These are phyloP conservation scores for Blastocrithidia nonstop DNA, from an alignment of 208 protist genomes.

Conservation along the genomic window DNA sequence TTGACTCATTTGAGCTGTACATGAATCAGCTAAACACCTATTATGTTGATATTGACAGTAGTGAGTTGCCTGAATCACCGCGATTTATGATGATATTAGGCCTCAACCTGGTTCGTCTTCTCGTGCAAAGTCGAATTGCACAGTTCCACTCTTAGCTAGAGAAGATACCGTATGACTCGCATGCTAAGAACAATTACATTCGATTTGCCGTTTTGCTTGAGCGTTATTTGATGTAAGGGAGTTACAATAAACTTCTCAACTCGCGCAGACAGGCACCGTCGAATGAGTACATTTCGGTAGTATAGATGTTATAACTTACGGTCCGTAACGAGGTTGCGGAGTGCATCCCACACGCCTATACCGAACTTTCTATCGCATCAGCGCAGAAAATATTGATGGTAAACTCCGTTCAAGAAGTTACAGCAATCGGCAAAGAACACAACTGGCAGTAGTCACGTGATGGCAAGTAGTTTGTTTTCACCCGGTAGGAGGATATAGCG, in stretches of 20 bases:
- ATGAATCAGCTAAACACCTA: constrained; percentile 81
- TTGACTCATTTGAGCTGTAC: constrained; percentile 68
- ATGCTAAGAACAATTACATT: constrained; percentile 59
- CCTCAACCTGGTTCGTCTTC: constrained; percentile 78
- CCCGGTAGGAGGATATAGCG: constrained; percentile 47
- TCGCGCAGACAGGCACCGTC: constrained; percentile 72
- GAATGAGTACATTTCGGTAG: constrained; percentile 80
- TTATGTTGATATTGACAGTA: constrained; percentile 61
- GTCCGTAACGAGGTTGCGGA: constrained; percentile 82
- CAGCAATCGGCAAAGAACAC: constrained; percentile 30
- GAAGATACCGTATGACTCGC: constrained; percentile 62
- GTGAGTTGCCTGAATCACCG: constrained; percentile 55
- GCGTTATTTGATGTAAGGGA: constrained; percentile 87
- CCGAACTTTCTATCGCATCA: constrained; percentile 39
- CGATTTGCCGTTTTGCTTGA: constrained; percentile 80
- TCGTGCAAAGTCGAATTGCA: constrained; percentile 72
- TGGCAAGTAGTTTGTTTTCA: constrained; percentile 50
- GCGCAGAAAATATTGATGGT: constrained; percentile 84
- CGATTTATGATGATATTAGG: constrained; percentile 69
- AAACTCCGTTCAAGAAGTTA: constrained; percentile 40
- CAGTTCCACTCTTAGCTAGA: constrained; percentile 90
- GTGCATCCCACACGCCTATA: constrained; percentile 82
- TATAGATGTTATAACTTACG: constrained; percentile 80
- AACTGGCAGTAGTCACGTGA: constrained; percentile 44
- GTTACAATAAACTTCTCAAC: constrained; percentile 85